phyloP scores from a whole-genome alignment of 2,329 filamentous ascomycete species.

The Capronia epimyces region DNA sequence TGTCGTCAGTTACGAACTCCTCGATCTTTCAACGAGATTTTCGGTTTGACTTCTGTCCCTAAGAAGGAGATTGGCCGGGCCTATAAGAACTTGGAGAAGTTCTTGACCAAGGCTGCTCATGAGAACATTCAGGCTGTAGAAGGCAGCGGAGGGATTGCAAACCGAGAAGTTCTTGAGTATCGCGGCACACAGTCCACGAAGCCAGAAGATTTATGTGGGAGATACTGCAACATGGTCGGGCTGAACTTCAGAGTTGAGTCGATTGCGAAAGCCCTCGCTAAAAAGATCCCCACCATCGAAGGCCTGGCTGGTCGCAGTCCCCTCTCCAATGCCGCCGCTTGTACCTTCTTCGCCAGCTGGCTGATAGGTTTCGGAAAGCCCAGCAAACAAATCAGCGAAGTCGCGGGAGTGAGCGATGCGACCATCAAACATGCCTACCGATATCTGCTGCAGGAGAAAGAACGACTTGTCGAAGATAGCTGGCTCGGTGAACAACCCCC shows the following conservation, averaged over 20 bases:
- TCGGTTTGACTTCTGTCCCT: constrained; percentile 82
- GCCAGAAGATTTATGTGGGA: constrained; percentile 76
- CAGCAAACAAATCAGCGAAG: constrained; percentile 78
- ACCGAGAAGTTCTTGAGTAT: constrained; percentile 54
- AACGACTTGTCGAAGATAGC: constrained; percentile 56
- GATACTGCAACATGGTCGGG: constrained; percentile 80
- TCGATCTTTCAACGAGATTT: constrained; percentile 91
- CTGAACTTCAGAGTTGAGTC: constrained; percentile 71
- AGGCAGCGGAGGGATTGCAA: constrained; percentile 52
- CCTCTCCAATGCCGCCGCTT: constrained; percentile 86
- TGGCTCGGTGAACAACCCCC: constrained; percentile 26
- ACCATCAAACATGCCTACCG: constrained; percentile 97
- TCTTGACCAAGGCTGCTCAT: constrained; percentile 60
- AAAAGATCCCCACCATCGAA: constrained; percentile 69
- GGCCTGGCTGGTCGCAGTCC: constrained; percentile 88
- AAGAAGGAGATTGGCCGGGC: constrained; percentile 97
- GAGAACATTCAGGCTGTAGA: constrained; percentile 49
- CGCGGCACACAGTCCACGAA: constrained; percentile 70
- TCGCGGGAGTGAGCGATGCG: constrained; percentile 88
- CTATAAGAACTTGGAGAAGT: constrained; percentile 88
- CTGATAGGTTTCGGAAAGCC: constrained; percentile 72
- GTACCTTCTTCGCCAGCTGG: constrained; percentile 92
- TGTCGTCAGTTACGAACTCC: constrained; percentile 83
- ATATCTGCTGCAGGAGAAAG: constrained; percentile 68
- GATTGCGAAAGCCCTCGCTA: constrained; percentile 71